phyloP scores from a whole-genome alignment of 177 flowering plant genomes.

The Vitis hybrid region DNA sequence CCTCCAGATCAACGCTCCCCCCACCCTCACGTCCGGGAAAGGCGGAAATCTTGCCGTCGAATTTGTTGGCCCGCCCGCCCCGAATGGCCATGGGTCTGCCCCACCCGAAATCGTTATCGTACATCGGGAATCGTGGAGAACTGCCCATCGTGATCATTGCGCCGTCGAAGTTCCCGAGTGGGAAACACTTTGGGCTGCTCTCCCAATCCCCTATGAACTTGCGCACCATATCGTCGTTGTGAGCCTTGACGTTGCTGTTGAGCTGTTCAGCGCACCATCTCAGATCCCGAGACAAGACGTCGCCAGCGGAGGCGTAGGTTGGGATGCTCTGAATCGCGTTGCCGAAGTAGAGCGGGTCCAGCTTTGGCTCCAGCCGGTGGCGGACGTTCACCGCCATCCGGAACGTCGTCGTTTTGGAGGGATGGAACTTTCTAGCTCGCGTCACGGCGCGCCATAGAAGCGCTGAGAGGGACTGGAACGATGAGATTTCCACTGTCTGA shows the following conservation, averaged over 20 bases:
- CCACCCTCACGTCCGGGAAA: slow-evolving; percentile 65
- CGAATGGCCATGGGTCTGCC: slow-evolving; percentile 63
- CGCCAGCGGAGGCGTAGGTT: slow-evolving; percentile 47
- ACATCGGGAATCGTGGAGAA: slow-evolving; percentile 75
- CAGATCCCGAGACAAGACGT: slow-evolving; percentile 40
- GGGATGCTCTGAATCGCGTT: slow-evolving; percentile 70
- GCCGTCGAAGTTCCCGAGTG: slow-evolving; percentile 56
- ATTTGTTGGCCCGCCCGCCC: slow-evolving; percentile 65
- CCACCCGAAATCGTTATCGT: slow-evolving; percentile 76
- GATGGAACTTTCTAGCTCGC: slow-evolving; percentile 52
- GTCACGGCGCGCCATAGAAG: slow-evolving; percentile 62
- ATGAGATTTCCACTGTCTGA: slow-evolving; percentile 49
- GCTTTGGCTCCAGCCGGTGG: slow-evolving; percentile 51
- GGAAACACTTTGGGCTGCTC: slow-evolving; percentile 46
- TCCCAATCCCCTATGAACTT: slow-evolving; percentile 45
- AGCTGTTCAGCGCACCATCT: slow-evolving; percentile 71
- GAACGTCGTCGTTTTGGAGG: slow-evolving; percentile 53
- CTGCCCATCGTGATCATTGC: slow-evolving; percentile 63
- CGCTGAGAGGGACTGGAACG: slow-evolving; percentile 65
- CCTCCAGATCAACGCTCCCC: slow-evolving; percentile 69
- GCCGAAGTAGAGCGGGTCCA: slow-evolving; percentile 64
- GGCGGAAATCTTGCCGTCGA: slow-evolving; percentile 67
- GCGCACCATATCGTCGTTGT: slow-evolving; percentile 41
- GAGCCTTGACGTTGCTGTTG: slow-evolving; percentile 39
- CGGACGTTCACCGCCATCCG: slow-evolving; percentile 69